Conservation (phyloP, 2,329 filamentous ascomycete genomes). For the Clonostachys sp. region DNA sequence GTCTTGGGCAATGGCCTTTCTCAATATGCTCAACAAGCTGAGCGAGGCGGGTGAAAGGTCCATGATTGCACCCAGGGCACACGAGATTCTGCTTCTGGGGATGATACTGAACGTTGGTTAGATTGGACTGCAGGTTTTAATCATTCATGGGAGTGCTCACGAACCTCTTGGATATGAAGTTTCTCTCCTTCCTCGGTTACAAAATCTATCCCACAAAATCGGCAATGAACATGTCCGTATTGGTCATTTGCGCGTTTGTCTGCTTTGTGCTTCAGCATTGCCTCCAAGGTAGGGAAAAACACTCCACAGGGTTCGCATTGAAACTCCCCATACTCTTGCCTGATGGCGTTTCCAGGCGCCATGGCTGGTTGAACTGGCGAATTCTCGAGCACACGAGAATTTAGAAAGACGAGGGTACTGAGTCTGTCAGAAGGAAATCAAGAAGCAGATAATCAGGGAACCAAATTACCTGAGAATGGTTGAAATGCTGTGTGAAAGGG, state of each 20-base stretch:
- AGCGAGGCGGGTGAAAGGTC: constrained; percentile 27
- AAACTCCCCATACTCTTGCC: constrained; percentile 7
- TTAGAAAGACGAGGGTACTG: too few species aligned
- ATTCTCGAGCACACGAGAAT: too few species aligned
- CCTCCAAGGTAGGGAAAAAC: constrained; percentile 14
- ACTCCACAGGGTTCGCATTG: constrained; percentile 20
- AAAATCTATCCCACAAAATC: constrained; percentile 29
- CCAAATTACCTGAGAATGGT: background rate
- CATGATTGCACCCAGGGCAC: constrained; percentile 39
- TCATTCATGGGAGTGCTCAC: constrained; percentile 2
- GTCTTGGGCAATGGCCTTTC: constrained; percentile 24
- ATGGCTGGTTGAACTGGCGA: background rate
- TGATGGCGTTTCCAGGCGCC: background rate
- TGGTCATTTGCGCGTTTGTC: constrained; percentile 14
- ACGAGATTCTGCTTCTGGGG: constrained; percentile 29
- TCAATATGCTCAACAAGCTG: constrained; percentile 41
- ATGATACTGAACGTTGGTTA: constrained; percentile 22
- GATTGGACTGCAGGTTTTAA: constrained; percentile 3
- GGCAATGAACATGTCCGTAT: constrained; percentile 26
- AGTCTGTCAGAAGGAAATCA: background rate
- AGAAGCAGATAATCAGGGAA: background rate
- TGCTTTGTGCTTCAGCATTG: constrained; percentile 19
- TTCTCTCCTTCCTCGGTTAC: constrained; percentile 19
- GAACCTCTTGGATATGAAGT: constrained; percentile 27
- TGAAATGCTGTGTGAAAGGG: background rate